Percentiles rank a stretch among this genome's conserved stretches.
phyloP scores from a whole-genome alignment of 257 asterid species.

The Solanum sitiens region DNA sequence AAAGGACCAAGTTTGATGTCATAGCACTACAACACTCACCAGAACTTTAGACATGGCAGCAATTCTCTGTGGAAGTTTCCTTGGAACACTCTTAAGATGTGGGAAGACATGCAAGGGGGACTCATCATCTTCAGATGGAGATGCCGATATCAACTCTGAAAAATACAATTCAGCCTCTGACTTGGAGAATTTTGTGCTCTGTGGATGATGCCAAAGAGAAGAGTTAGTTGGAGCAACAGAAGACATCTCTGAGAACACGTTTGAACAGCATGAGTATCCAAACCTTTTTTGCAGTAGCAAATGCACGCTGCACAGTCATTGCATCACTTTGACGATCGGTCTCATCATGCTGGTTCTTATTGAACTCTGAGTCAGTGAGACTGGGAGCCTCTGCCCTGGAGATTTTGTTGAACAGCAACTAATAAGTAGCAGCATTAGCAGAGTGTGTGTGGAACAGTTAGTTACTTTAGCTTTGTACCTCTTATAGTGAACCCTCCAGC shows the following conservation, averaged over 20 bases:
- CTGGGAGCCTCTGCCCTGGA: conserved; percentile 61
- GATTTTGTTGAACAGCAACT: conserved; percentile 6
- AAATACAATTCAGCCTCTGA: conserved; percentile 54
- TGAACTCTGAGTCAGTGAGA: conserved; percentile 44
- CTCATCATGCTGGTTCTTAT: conserved; percentile 34
- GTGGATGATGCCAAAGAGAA: conserved; percentile 13
- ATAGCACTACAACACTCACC: conserved; percentile 33
- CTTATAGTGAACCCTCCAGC: conserved; percentile 84
- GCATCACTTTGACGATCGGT: conserved; percentile 90
- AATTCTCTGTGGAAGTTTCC: conserved; percentile 64
- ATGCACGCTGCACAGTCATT: conserved; percentile 84
- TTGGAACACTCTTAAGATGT: conserved; percentile 61
- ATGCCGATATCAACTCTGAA: conserved; percentile 56
- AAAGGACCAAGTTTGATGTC: neutral
- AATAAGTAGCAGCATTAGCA: conserved; percentile 1
- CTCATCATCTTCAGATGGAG: conserved; percentile 36
- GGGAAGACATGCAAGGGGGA: conserved; percentile 53
- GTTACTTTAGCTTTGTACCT: conserved; percentile 30
- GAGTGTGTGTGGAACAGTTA: neutral
- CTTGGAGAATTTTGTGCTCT: conserved; percentile 66
- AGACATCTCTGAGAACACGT: neutral
- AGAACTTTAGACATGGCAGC: conserved; percentile 89
- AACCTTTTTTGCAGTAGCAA: conserved; percentile 73
- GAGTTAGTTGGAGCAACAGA: conserved; percentile 8
- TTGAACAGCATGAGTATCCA: neutral